Base-by-base conservation (phyloP, 805 yeast species). In the Saturnispora quitensis region DNA sequence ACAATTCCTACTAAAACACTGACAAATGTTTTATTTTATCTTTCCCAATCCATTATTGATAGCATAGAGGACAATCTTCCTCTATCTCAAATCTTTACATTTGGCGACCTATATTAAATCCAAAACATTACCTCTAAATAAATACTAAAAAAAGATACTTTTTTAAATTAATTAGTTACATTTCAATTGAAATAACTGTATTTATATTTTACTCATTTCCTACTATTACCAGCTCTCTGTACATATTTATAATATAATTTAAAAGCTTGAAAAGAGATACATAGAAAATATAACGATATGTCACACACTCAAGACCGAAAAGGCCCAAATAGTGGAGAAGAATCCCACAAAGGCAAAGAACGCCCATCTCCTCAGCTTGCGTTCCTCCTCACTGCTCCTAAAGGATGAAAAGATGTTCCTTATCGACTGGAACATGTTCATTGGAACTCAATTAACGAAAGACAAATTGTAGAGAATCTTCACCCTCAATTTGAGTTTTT, bases 381-480 rank as follows among this genome's bases (percentile, higher is more conserved):
- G 70, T 64, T 89, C 96, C 59, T 88, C 96, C 58, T 88, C 95
- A 56, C 87, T 95, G 2, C 93, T 79, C 18, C 96, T 69, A 61
- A 88, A 87, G 4, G 93, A 84, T 22, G 89, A 81, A 62, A 88
- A 88, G 43, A 88, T 83, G 52, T 87, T 72, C 46, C 96, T 69
- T 43, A 89, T 77, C 61, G 89, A 87, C 43, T 86, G 89, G 43
- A 88, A 70, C 58, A 83, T 81, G 82, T 73, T 79, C 47, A 52
- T 24, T 13, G 7, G 34, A 3, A 40, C 48, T 13, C n/a, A 24
- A 27, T 43, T 13, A 17, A 18, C 25, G 24, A 6, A 24, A 24
- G 24, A 38, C 4, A 31, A 31, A 13, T n/a, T 31, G 10, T 36
- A 1, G 27, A 22, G n/a, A 31, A 38, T 28, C 20, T 45, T 24